Percentiles rank a stretch among this genome's conserved stretches.
Evolutionary conservation across 2,329 filamentous ascomycete species (phyloP).

Genomic region (Aspergillus calidoustus): DNA sequence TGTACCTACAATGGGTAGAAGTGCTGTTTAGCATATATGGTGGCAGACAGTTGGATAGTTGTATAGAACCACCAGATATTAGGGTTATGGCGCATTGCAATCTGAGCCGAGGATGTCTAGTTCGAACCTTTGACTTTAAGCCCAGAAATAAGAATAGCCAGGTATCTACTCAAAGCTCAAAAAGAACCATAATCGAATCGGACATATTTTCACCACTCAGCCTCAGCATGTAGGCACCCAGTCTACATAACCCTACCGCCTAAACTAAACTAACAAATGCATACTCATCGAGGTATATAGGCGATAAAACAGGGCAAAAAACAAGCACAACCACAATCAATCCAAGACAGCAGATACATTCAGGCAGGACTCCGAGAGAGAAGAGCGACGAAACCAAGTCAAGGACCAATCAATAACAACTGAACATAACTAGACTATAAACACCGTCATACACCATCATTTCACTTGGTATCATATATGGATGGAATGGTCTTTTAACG

Average conservation of each 20-base stretch:
- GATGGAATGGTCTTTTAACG: conserved; percentile 21
- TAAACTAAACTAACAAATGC: conserved; percentile 18
- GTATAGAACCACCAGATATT: too few species aligned
- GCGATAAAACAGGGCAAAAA: conserved; percentile 20
- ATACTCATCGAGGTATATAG: conserved; percentile 26
- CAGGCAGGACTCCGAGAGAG: conserved; percentile 19
- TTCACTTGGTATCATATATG: conserved; percentile 35
- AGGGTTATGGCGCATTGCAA: too few species aligned
- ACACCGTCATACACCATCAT: conserved; percentile 33
- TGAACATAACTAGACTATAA: conserved; percentile 14
- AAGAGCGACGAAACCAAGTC: conserved; percentile 9
- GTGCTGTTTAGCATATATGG: too few species aligned
- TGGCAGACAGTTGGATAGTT: too few species aligned
- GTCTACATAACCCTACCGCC: not conserved
- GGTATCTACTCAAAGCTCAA: too few species aligned
- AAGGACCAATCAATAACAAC: conserved; percentile 3
- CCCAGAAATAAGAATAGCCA: too few species aligned
- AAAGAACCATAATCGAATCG: too few species aligned
- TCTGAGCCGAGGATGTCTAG: too few species aligned
- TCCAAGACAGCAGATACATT: conserved; percentile 6
- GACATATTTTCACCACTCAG: too few species aligned
- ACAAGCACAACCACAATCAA: conserved; percentile 3
- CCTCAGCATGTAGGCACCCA: not conserved
- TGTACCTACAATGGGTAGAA: too few species aligned
- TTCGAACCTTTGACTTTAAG: too few species aligned